Evolutionary conservation across 345 rosid species (phyloP), one percentile per base, ranked within the genome.

Genomic region (Aegle marmelos): DNA sequence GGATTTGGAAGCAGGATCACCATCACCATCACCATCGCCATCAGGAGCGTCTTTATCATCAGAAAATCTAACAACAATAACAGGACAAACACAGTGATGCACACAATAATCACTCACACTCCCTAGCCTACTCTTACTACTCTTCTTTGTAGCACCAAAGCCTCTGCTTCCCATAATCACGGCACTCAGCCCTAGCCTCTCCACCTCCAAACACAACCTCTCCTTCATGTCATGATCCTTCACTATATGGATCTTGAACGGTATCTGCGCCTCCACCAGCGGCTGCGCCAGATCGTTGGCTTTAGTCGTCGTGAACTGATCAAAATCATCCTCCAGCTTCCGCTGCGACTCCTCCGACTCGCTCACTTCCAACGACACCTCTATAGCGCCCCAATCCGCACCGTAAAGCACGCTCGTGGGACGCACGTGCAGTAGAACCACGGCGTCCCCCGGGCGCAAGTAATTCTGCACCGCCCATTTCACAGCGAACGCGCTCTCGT

Each of bases 181-280:
- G 6, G 97, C 86, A 34, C 93, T 82, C 22, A 94, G 70, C 39
- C 92, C 91, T 25, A 93, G 81, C 86, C 98, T 87, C 85, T 93
- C 98, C 39, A 92, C 97, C 83, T 92, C 98, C 86, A 93, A 78
- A 76, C 98, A 93, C 31, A 93, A 83, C 79, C 97, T 82, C 85
- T 93, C 98, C 90, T 90, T 92, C 98, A 93, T 92, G 79, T 93
- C 98, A 31, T 93, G 98, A 76, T 92, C 97, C 81, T 90, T 91
- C 69, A 93, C 97, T 8, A 93, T 88, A 27, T 90, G 98, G 39
- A 92, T 87, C 89, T 92, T 93, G 79, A 89, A 92, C 60, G 97
- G 90, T 16, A 92, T 82, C 16, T 85, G 83, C 36, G 87, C 93
- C 41, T 94, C 93, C 22, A 86, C 90, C 30, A 94, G 79, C 4